Percentiles rank a stretch among this genome's conserved stretches.
These are phyloP conservation scores for Hypoxylon crocopeplum DNA, from an alignment of 495 filamentous ascomycete species.

Conservation along the genomic window DNA sequence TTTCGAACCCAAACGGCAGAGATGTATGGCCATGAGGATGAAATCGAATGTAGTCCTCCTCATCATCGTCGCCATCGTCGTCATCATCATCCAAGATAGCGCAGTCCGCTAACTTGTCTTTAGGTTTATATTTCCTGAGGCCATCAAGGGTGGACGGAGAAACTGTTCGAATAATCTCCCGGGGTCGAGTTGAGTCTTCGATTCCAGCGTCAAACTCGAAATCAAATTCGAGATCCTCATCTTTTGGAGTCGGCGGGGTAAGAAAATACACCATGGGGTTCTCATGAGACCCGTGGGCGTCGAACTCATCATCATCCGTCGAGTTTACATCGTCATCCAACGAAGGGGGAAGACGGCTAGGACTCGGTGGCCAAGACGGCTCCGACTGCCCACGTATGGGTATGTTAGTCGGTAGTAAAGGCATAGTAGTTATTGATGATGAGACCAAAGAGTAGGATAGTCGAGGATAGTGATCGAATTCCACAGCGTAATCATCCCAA, in stretches of 20 bases:
- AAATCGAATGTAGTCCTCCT: conserved; percentile 50
- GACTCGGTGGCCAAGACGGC: conserved; percentile 44
- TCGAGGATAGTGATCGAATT: conserved; percentile 11
- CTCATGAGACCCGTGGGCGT: conserved; percentile 47
- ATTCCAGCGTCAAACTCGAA: conserved; percentile 61
- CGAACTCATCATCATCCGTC: conserved; percentile 48
- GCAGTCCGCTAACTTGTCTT: conserved; percentile 41
- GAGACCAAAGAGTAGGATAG: conserved; percentile 3
- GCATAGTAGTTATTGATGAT: conserved; percentile 30
- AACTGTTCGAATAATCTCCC: conserved; percentile 51
- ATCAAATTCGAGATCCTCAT: conserved; percentile 48
- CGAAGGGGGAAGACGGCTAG: conserved; percentile 43
- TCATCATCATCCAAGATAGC: conserved; percentile 44
- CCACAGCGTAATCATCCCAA: conserved; percentile 22
- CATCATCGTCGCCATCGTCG: conserved; percentile 44
- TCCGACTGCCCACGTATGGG: conserved; percentile 32
- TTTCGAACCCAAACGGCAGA: conserved; percentile 39
- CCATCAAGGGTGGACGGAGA: conserved; percentile 56
- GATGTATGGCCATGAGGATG: conserved; percentile 36
- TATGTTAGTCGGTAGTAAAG: conserved; percentile 30
- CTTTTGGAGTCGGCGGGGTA: conserved; percentile 47
- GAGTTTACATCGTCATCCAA: conserved; percentile 46
- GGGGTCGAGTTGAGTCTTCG: conserved; percentile 52
- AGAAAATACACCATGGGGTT: conserved; percentile 59
- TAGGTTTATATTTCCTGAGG: conserved; percentile 48